Evolutionary conservation across 257 asterid genomes (phyloP), one percentile per base, ranked within the genome.

Genomic region (Avicennia marina): DNA sequence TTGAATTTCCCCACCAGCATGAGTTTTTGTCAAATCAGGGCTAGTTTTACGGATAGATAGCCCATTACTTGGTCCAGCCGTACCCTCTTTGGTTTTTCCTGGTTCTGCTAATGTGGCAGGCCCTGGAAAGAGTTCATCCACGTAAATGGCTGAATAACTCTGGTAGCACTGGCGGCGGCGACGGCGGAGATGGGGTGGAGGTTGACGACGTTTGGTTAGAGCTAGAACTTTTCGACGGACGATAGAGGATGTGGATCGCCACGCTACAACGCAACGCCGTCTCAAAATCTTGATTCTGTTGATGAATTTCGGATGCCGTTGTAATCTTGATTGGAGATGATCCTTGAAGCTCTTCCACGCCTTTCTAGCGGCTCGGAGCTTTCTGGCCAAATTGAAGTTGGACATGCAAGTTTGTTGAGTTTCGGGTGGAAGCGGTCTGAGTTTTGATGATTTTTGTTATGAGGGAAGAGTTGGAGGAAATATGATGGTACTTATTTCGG

Each of bases 381-480:
- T 83, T 40, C 43, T 60, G 18, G 68, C 43, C 26, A 64, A 49
- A 24, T 71, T 65, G 81, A 72, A 72, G 18, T 12, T 51, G 71
- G 80, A 72, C 77, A 72, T 77, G 56, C 68, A 75, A 53, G 43
- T 6, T n/a, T n/a, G n/a, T n/a, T n/a, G n/a, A n/a, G n/a, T n/a
- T n/a, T n/a, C n/a, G n/a, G n/a, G n/a, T n/a, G n/a, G n/a, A n/a
- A n/a, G n/a, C n/a, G n/a, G n/a, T n/a, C n/a, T n/a, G n/a, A n/a
- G n/a, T n/a, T n/a, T n/a, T n/a, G n/a, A n/a, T n/a, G n/a, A n/a
- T n/a, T n/a, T n/a, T n/a, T n/a, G n/a, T n/a, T n/a, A n/a, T n/a
- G n/a, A n/a, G n/a, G n/a, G n/a, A n/a, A n/a, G n/a, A n/a, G n/a
- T n/a, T n/a, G n/a, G n/a, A n/a, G n/a, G n/a, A n/a, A n/a, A n/a